Base-by-base conservation (phyloP, 192 early-diverging fungal genomes). In the Entophlyctis luteolus region DNA sequence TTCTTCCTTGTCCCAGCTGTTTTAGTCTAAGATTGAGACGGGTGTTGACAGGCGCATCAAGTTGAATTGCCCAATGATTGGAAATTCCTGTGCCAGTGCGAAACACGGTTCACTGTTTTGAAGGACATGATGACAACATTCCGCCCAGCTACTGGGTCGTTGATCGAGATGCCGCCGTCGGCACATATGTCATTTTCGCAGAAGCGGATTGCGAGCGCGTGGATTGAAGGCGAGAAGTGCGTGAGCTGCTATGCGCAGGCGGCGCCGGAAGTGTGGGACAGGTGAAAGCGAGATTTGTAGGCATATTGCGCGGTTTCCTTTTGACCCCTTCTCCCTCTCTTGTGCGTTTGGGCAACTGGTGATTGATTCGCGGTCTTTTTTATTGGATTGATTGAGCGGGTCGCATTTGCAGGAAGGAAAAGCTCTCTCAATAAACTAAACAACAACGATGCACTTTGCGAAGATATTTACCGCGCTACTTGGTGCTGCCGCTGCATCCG, bases 21-120 rank as follows among this genome's bases (percentile, higher is more conserved):
- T 53, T 1, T 42, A 8, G 8, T n/a, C 10, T n/a, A 42, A 42
- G n/a, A n/a, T n/a, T 42, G 10, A 42, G n/a, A n/a, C n/a, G n/a
- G n/a, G n/a, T n/a, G n/a, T n/a, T n/a, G n/a, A 22, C 47, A 63
- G 60, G 55, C 49, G 36, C 63, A 66, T 39, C 39, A 52, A 55
- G 50, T 47, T 27, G 63, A 66, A 27, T 4, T 54, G 12, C 63
- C 63, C 16, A 66, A 54, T 38, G 50, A 66, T 28, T 66, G 37
- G 39, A 66, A 54, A 31, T 66, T 23, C 28, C 32, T 66, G 18
- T 66, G 63, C 18, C 48, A 66, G 5, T 37, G 49, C 22, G 63
- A 66, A 55, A 66, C 63, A 5, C 48, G 63, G 29, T 54, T 38
- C 27, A 54, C 35, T 14, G 20, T 66, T 1, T 25, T 54, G 20